phyloP scores from a whole-genome alignment of 345 rosid genomes.

The Melastoma malabathricum region DNA sequence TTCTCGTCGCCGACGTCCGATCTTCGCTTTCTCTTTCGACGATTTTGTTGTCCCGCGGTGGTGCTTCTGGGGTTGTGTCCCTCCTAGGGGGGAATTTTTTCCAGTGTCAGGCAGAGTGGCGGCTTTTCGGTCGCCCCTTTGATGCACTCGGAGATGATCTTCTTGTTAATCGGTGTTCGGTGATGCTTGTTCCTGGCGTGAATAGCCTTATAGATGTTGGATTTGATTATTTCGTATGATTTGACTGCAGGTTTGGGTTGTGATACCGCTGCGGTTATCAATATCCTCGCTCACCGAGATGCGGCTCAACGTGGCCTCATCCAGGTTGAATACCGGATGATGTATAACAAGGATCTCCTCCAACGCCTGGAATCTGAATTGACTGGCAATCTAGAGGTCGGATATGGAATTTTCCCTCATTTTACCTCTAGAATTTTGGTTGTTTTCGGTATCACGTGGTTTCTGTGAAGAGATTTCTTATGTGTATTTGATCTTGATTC shows the following conservation, averaged over 20 bases:
- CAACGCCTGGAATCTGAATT: constrained; percentile 49
- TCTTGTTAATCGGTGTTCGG: too few relatives aligned
- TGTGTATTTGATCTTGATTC: not conserved
- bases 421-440: not conserved
- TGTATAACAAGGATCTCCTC: constrained; percentile 30
- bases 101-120: too few relatives aligned
- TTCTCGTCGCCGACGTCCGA: too few relatives aligned
- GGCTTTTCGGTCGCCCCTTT: too few relatives aligned
- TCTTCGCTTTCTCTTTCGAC: too few relatives aligned
- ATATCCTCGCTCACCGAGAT: constrained; percentile 58
- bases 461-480: not conserved
- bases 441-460: not conserved
- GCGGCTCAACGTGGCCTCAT: constrained; percentile 40
- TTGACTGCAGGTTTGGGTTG: constrained; percentile 41
- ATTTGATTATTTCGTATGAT: not conserved
- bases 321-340: constrained; percentile 36
- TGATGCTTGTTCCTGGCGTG: too few relatives aligned
- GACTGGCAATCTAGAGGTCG: constrained; percentile 48
- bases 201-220: not conserved
- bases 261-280: constrained; percentile 34
- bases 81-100: too few relatives aligned
- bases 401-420: not conserved
- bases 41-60: too few relatives aligned
- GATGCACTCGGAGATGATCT: too few relatives aligned
- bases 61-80: too few relatives aligned